These are phyloP conservation scores for Paracamarosporium sp. DNA, from an alignment of 2,329 filamentous ascomycete species.

Conservation along the genomic window DNA sequence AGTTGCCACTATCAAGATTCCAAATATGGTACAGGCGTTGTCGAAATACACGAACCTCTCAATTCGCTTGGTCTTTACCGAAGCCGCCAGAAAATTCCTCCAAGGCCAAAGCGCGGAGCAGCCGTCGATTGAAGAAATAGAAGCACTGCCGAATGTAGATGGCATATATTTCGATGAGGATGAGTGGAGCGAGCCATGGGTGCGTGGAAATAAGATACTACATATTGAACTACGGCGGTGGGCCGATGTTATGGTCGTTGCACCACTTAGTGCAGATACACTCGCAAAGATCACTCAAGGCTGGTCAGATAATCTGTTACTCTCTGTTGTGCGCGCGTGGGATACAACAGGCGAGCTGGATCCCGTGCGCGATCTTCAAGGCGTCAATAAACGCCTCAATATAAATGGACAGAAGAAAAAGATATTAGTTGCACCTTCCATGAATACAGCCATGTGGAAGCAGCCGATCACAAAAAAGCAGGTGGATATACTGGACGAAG, in stretches of 20 bases:
- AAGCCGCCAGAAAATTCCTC: slow-evolving; percentile 77
- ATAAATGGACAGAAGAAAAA: slow-evolving; percentile 52
- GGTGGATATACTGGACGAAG: slow-evolving; percentile 70
- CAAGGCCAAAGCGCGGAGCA: slow-evolving; percentile 78
- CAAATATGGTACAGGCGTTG: slow-evolving; percentile 60
- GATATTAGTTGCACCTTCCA: slow-evolving; percentile 79
- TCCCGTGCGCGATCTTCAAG: slow-evolving; percentile 33
- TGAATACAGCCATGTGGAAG: slow-evolving; percentile 91
- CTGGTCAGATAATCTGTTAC: slow-evolving; percentile 76
- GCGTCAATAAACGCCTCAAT: slow-evolving; percentile 28
- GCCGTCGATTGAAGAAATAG: slow-evolving; percentile 68
- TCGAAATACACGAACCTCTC: slow-evolving; percentile 65
- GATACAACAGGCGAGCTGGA: slow-evolving; percentile 63
- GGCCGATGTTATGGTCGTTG: slow-evolving; percentile 82
- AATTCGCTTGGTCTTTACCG: slow-evolving; percentile 84
- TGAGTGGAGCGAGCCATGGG: slow-evolving; percentile 84
- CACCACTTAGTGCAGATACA: slow-evolving; percentile 82
- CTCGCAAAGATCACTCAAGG: slow-evolving; percentile 84
- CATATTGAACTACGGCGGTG: slow-evolving; percentile 88
- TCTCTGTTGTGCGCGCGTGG: slow-evolving; percentile 83
- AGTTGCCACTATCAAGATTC: slow-evolving; percentile 85
- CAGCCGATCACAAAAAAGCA: slow-evolving; percentile 83
- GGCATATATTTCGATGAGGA: slow-evolving; percentile 83
- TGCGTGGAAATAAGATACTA: slow-evolving; percentile 77
- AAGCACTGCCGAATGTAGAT: slow-evolving; percentile 73